Evolutionary conservation across 192 early-diverging fungal species (phyloP), one percentile per base, ranked within the genome.

Genomic region (Mortierella claussenii): DNA sequence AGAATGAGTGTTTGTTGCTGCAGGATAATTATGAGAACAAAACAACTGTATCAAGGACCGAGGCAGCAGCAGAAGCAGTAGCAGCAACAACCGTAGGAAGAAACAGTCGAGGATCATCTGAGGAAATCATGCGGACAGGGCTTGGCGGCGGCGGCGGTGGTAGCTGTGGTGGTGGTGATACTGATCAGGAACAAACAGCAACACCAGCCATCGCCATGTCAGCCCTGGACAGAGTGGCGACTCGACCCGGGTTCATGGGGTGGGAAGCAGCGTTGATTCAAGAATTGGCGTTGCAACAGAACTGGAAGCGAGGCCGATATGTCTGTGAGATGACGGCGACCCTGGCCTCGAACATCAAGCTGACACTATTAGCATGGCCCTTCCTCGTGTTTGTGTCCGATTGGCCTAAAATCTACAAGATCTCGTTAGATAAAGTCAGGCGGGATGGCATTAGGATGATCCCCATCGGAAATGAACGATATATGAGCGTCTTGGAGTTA

Each of bases 361-460:
- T 55, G 0, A 23, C 24, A 12, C 23, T 74, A 12, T 30, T 74
- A 23, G 46, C 54, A 11, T 74, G 69, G 69, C 69, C 69, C 1
- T 45, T 36, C 24, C 43, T 74, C 40, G 42, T 74, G 7, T 15
- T 71, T 7, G 52, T 64, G 17, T 60, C 62, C 23, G 54, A 42
- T 8, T 63, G 33, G 42, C 59, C 69, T 4, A 55, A 36, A 3
- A 18, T 71, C 3, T 57, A 61, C 37, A 42, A 37, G 12, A 59
- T 65, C 17, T 43, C 46, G 10, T 42, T 74, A 21, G 45, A 58
- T 6, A 15, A 44, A n/a, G 61, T 54, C 11, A 40, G 55, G 7
- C 18, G 30, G 47, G 55, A 52, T 20, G 32, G 43, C 6, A 40
- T 32, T 17, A 20, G 1, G 6, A 40, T 45, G 21, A 59, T 74